A percentile compares a stretch with the other conserved stretches of the same genome.
Conservation (phyloP, 306 rosid genomes). For the Begonia loranthoides region DNA sequence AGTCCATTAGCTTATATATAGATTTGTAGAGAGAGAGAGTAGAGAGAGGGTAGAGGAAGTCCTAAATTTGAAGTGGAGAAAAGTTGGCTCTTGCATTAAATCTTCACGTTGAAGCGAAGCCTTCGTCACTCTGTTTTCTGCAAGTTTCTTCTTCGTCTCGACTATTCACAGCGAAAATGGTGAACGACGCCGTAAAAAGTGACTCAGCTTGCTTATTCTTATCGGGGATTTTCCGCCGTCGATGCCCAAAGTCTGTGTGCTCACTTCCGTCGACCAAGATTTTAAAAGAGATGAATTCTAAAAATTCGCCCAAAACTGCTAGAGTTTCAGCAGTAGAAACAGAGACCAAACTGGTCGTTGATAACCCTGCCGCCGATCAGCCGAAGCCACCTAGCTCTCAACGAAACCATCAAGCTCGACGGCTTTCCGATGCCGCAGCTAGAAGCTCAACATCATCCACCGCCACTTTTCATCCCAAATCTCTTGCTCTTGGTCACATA, state of each 20-base stretch:
- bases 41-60: too few relatives aligned
- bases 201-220: constrained; percentile 52
- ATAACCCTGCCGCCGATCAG: neutral
- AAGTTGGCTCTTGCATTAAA: constrained; percentile 17
- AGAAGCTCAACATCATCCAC: constrained; percentile 60
- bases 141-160: constrained; percentile 9
- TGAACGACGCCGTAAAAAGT: constrained; percentile 18
- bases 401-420: constrained; percentile 19
- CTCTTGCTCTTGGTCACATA: constrained; percentile 13
- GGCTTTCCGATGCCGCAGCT: constrained; percentile 37
- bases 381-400: constrained; percentile 10
- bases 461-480: neutral
- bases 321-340: constrained; percentile 1
- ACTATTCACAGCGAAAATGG: constrained; percentile 33
- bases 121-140: constrained; percentile 6
- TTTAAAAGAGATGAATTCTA: too few relatives aligned
- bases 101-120: constrained; percentile 27
- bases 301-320: too few relatives aligned
- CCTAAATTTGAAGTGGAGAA: constrained; percentile 1
- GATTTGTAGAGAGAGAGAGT: neutral
- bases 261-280: constrained; percentile 39
- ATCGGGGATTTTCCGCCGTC: constrained; percentile 41
- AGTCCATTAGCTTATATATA: constrained; percentile 17
- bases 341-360: neutral
- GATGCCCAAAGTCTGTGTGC: constrained; percentile 43